Percentiles rank a stretch among this genome's conserved stretches.
These are phyloP conservation scores for Termitomyces sp. DNA, from an alignment of 768 basidiomycete species.

Conservation along the genomic window DNA sequence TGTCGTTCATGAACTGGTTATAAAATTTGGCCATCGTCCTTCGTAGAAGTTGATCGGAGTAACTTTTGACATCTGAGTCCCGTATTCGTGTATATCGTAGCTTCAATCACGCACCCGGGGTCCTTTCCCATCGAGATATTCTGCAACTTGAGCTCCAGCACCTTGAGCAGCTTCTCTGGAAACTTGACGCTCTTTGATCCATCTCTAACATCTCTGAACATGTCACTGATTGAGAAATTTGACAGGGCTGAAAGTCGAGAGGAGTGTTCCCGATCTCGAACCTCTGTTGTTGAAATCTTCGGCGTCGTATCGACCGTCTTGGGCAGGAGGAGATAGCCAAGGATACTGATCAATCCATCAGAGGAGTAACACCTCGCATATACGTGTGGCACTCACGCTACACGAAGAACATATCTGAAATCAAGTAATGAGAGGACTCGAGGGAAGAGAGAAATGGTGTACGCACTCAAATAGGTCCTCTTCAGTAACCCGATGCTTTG, in stretches of 20 bases:
- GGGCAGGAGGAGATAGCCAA: conserved; percentile 68
- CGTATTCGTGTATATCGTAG: background rate
- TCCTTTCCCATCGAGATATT: conserved; percentile 94
- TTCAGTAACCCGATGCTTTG: conserved; percentile 65
- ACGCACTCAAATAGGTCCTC: conserved; percentile 83
- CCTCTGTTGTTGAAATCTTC: conserved; percentile 27
- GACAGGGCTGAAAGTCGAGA: conserved; percentile 70
- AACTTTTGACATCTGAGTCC: conserved; percentile 42
- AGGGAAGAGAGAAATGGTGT: conserved; percentile 5
- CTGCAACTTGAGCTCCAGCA: conserved; percentile 85
- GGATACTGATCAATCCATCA: conserved; percentile 44
- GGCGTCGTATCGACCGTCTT: conserved; percentile 41
- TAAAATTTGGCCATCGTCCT: conserved; percentile 93
- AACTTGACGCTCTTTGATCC: conserved; percentile 87
- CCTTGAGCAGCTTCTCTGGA: conserved; percentile 90
- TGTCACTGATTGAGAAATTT: conserved; percentile 66
- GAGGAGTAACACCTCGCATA: background rate
- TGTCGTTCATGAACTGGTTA: conserved; percentile 80
- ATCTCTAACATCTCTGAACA: conserved; percentile 76
- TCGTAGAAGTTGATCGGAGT: conserved; percentile 86
- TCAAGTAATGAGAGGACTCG: conserved; percentile 7
- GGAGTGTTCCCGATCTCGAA: conserved; percentile 61
- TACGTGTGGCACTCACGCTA: conserved; percentile 55
- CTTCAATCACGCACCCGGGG: conserved; percentile 57
- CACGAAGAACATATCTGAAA: conserved; percentile 73